phyloP scores from a whole-genome alignment of 441 rosid genomes.

The Syzygium syzygioides region DNA sequence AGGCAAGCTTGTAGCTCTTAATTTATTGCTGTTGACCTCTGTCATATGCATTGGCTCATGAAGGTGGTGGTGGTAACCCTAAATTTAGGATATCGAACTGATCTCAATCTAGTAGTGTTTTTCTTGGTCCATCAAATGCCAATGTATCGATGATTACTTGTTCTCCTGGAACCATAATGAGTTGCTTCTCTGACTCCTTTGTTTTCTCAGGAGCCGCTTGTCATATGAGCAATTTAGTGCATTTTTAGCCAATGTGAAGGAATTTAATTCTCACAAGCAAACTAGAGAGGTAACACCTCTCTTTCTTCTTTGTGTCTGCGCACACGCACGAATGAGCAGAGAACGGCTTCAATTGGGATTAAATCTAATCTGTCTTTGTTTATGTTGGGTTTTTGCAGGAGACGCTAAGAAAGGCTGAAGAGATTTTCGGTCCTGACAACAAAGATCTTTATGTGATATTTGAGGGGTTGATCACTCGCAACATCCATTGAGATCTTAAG shows the following conservation, averaged over 20 bases:
- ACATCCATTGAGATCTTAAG: conserved; percentile 30
- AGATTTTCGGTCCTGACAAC: conserved; percentile 72
- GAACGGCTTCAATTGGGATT: neutral
- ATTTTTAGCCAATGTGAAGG: conserved; percentile 85
- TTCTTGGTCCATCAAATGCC: neutral
- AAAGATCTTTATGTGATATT: conserved; percentile 72
- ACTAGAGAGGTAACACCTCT: conserved; percentile 57
- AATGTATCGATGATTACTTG: neutral
- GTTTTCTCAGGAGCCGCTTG: conserved; percentile 60
- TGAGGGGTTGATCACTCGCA: conserved; percentile 75
- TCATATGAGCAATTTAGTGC: conserved; percentile 91
- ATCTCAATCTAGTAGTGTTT: conserved; percentile 15
- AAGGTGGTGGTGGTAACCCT: neutral
- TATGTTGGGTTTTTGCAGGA: conserved; percentile 35
- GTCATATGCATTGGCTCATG: neutral
- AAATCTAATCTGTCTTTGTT: neutral
- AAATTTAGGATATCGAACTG: neutral
- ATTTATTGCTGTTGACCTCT: neutral
- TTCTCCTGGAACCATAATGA: neutral
- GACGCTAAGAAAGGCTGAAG: conserved; percentile 74
- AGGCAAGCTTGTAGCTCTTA: neutral
- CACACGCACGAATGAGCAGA: too few relatives aligned
- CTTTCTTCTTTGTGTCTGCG: neutral
- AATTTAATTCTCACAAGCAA: conserved; percentile 82
- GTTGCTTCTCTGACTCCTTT: neutral